These are phyloP conservation scores for Sugiyamaella qingdaonensis DNA, from an alignment of 805 yeast species.

Conservation along the genomic window DNA sequence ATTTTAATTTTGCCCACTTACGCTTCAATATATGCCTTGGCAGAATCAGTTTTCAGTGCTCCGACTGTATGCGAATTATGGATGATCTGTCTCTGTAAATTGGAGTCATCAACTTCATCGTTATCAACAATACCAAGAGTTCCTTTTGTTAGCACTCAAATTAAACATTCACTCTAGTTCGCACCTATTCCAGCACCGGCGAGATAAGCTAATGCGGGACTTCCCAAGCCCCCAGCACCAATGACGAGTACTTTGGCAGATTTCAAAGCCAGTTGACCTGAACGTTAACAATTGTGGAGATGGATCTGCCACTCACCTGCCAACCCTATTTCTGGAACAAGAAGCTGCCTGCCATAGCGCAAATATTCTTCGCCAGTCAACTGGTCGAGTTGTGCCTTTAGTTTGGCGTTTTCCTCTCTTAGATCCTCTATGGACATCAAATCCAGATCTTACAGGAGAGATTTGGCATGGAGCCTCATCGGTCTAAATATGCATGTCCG, in stretches of 20 bases:
- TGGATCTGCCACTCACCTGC: slow-evolving; percentile 22
- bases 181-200: slow-evolving; percentile 83
- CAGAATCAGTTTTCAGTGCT: slow-evolving; percentile 72
- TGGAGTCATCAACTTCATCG: slow-evolving; percentile 79
- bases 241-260: slow-evolving; percentile 62
- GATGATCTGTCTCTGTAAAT: slow-evolving; percentile 83
- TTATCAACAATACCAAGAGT: slow-evolving; percentile 80
- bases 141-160: slow-evolving; percentile 15
- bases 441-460: no score
- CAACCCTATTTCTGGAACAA: slow-evolving; percentile 72
- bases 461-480: no score
- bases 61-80: slow-evolving; percentile 70
- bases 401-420: slow-evolving; percentile 14
- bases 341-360: slow-evolving; percentile 93
- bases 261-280: slow-evolving; percentile 58
- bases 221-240: slow-evolving; percentile 97
- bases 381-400: slow-evolving; percentile 12
- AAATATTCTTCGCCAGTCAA: slow-evolving; percentile 56
- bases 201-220: slow-evolving; percentile 81
- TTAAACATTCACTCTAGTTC: neutral
- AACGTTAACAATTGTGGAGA: slow-evolving; percentile 21
- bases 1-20: neutral
- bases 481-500: no score
- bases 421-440: neutral
- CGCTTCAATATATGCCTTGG: slow-evolving; percentile 46